phyloP scores from a whole-genome alignment of 1,284 basidiomycete genomes.

The Sphagnurus paluster region DNA sequence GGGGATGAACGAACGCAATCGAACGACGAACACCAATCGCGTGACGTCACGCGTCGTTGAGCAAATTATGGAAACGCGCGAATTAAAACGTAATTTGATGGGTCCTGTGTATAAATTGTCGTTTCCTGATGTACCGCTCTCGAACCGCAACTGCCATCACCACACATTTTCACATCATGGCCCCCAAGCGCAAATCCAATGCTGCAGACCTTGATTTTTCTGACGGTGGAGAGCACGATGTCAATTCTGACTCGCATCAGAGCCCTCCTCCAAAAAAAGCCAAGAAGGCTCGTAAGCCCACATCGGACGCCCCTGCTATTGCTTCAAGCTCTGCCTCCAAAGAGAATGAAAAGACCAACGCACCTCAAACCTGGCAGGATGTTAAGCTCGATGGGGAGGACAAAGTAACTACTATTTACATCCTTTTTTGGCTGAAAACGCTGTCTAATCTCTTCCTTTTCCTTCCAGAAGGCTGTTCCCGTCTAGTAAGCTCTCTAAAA shows the following conservation, averaged over 20 bases:
- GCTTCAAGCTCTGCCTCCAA: conserved; percentile 4
- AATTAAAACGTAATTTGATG: no score
- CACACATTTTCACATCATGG: conserved; percentile 15
- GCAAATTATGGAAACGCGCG: neutral
- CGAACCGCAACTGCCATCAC: conserved; percentile 5
- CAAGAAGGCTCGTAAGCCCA: conserved; percentile 25
- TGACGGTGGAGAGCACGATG: conserved; percentile 6
- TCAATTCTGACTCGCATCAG: conserved; percentile 6
- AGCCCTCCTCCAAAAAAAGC: conserved; percentile 5
- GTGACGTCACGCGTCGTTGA: conserved; percentile 12
- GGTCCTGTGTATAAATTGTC: neutral
- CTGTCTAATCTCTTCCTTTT: no score
- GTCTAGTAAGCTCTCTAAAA: no score
- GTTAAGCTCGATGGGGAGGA: conserved; percentile 27
- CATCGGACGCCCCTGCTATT: conserved; percentile 6
- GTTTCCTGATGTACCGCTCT: neutral
- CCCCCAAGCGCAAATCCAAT: conserved; percentile 31
- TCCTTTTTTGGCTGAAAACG: no score
- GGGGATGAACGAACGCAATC: no score
- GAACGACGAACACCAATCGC: no score
- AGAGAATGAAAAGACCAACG: conserved; percentile 4
- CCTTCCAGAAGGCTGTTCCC: no score
- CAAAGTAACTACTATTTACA: no score
- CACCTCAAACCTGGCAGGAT: conserved; percentile 25
- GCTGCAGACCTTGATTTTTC: conserved; percentile 16